Evolutionary conservation across 2,329 filamentous ascomycete genomes (phyloP), one percentile per base, ranked within the genome.

Genomic region (Xylaria sp.): DNA sequence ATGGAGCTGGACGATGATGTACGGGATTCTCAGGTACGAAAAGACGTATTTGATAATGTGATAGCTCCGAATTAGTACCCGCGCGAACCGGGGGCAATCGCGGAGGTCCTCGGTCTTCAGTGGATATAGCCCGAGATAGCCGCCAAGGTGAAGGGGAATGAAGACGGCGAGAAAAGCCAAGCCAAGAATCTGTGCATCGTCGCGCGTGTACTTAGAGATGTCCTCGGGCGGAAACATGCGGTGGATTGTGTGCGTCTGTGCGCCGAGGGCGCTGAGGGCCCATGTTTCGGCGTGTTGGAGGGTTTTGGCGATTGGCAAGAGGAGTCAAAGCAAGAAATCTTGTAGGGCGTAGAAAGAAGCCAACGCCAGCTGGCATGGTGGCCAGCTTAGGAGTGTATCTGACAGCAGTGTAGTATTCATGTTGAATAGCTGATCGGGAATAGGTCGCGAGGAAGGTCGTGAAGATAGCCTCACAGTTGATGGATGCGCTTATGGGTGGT

Each of bases 171-270:
- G 28, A 28, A 28, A 28, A 69, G 48, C 34, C 1, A 46, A 31
- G 51, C 1, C 31, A 69, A 51, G 48, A 55, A 69, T n/a, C 62
- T 65, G 50, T 55, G 56, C 50, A 1, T 65, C 50, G 15, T 18
- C 51, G 51, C 41, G 66, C 23, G 59, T 63, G 46, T 63, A 65
- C 25, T 64, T 5, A 34, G 66, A 61, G 56, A 61, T 61, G 34
- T 69, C 48, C 34, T 69, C 56, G 39, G 66, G 15, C 18, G 57
- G 63, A 63, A 69, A 69, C 41, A 69, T 57, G 51, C 66, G 57
- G 31, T 57, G 48, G 34, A 62, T 46, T 50, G 50, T 69, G 57
- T 65, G 37, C 20, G 66, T 62, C 52, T 41, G 62, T 46, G 51
- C 39, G 18, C 12, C 41, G 56, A 58, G 9, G 28, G 55, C 39